Percentiles rank a stretch among this genome's conserved stretches.
Conservation (phyloP, 139 green algal species). For the Picochlorum sp. region DNA sequence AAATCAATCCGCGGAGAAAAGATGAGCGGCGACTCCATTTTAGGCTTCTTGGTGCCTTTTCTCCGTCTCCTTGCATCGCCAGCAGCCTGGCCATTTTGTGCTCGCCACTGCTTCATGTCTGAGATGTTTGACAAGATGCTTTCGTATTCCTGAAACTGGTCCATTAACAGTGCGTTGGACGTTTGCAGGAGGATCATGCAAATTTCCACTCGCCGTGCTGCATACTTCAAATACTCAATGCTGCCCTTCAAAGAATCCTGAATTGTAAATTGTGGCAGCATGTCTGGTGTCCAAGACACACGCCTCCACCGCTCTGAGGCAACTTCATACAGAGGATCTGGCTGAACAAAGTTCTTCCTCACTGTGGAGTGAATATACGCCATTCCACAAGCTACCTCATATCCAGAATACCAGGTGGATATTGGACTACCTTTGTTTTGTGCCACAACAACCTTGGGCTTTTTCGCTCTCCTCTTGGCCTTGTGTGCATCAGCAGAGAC, state of each 20-base stretch:
- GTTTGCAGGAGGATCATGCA: neutral
- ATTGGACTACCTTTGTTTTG: neutral
- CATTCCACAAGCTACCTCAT: neutral
- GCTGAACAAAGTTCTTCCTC: neutral
- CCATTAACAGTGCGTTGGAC: neutral
- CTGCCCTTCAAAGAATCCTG: neutral
- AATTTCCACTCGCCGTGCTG: neutral
- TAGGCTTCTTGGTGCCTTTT: too few relatives aligned
- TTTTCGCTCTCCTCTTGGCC: neutral
- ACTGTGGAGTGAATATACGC: neutral
- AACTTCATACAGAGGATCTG: neutral
- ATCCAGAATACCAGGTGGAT: conserved; percentile 1
- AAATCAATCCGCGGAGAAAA: too few relatives aligned
- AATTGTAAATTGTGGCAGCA: neutral
- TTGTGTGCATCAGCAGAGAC: neutral
- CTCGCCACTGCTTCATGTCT: too few relatives aligned
- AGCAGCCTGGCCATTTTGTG: too few relatives aligned
- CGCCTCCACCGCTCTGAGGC: neutral
- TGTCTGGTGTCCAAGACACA: neutral
- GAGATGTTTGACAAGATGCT: too few relatives aligned
- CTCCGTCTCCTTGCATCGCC: too few relatives aligned
- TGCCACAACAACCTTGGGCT: neutral
- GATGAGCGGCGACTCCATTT: too few relatives aligned
- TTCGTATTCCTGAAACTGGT: neutral
- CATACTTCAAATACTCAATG: conserved; percentile 2